These are phyloP conservation scores for Pichia nanzhaoensis DNA, from an alignment of 805 yeast genomes.

Conservation along the genomic window DNA sequence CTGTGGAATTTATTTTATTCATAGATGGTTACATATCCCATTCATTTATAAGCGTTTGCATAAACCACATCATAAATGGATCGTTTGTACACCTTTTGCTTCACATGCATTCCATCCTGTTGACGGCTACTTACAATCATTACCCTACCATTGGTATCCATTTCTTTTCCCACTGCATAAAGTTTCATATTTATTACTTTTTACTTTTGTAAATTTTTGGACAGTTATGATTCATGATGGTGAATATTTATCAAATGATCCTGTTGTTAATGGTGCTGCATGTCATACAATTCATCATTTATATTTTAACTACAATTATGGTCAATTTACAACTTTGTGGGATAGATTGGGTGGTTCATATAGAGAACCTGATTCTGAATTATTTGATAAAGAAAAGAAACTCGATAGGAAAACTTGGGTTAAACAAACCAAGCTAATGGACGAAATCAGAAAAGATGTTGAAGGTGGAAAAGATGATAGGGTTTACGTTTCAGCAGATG, in stretches of 20 bases:
- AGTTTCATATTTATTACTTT: slow-evolving; percentile 69
- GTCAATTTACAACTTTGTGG: slow-evolving; percentile 98
- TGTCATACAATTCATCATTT: slow-evolving; percentile 96
- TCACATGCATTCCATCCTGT: slow-evolving; percentile 98
- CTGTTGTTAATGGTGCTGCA: slow-evolving; percentile 94
- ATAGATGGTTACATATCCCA: slow-evolving; percentile 93
- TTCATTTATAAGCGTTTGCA: slow-evolving; percentile 76
- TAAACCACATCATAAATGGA: slow-evolving; percentile 99
- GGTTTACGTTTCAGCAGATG: slow-evolving; percentile 54
- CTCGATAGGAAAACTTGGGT: slow-evolving; percentile 59
- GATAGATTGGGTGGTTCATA: slow-evolving; percentile 93
- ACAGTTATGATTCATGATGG: slow-evolving; percentile 99
- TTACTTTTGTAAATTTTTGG: slow-evolving; percentile 94
- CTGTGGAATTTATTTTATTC: slow-evolving; percentile 84
- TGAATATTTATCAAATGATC: slow-evolving; percentile 87
- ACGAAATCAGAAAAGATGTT: slow-evolving; percentile 65
- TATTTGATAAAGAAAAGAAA: slow-evolving; percentile 60
- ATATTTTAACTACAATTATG: slow-evolving; percentile 96
- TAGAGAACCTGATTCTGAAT: slow-evolving; percentile 83
- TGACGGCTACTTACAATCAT: slow-evolving; percentile 88
- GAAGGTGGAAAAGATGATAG: slow-evolving; percentile 79
- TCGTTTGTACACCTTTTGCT: slow-evolving; percentile 97
- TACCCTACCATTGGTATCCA: slow-evolving; percentile 92
- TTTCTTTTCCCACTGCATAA: slow-evolving; percentile 90
- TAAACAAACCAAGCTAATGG: slow-evolving; percentile 67